Evolutionary conservation across 2,329 filamentous ascomycete genomes (phyloP).

Genomic region (Talaromyces sp.): DNA sequence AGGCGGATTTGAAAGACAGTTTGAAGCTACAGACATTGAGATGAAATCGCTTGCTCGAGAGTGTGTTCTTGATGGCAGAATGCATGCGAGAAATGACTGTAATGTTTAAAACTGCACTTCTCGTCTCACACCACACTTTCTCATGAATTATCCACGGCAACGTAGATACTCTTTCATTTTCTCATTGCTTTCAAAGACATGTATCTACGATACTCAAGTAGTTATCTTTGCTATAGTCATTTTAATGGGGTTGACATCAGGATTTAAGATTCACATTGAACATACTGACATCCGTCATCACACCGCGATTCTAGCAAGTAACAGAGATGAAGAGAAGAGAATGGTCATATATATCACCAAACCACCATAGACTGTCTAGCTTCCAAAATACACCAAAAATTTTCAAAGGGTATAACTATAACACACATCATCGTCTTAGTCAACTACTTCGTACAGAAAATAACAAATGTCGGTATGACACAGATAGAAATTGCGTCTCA

Average conservation of each 20-base stretch:
- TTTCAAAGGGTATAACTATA: constrained; percentile 13
- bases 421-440: not conserved
- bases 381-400: constrained; percentile 1
- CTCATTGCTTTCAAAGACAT: not conserved
- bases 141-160: not conserved
- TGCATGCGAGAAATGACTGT: not conserved
- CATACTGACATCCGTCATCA: not conserved
- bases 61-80: not conserved
- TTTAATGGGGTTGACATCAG: not conserved
- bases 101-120: constrained; percentile 4
- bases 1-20: not conserved
- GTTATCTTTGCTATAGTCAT: not conserved
- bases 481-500: not conserved
- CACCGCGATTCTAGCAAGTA: not conserved
- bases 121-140: not conserved
- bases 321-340: not conserved
- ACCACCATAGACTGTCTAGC: not conserved
- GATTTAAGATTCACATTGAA: not conserved
- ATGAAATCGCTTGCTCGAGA: not conserved
- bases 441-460: not conserved
- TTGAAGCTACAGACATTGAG: not conserved
- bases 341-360: not conserved
- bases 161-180: not conserved
- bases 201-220: not conserved
- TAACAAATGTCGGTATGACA: not conserved